A percentile compares a stretch with the other conserved stretches of the same genome.
Evolutionary conservation across 2,329 filamentous ascomycete species (phyloP).

Genomic region (Eurotiales sp.): DNA sequence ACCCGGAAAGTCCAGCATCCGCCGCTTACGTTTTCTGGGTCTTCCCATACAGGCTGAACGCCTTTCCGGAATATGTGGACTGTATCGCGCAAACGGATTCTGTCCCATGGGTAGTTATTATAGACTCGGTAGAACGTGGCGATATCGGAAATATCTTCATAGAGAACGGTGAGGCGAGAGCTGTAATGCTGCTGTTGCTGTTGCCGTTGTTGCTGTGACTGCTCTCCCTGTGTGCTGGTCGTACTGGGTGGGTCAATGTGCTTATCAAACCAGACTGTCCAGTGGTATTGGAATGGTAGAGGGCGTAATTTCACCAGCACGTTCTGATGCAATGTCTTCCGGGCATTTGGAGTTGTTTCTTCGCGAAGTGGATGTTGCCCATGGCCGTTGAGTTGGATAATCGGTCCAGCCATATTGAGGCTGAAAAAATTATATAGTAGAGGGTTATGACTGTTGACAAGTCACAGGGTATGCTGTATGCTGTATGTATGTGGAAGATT

Average conservation of each 20-base stretch:
- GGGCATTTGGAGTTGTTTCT: constrained; percentile 18
- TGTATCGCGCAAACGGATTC: constrained; percentile 72
- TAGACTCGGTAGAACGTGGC: constrained; percentile 70
- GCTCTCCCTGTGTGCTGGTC: constrained; percentile 22
- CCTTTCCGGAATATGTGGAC: constrained; percentile 77
- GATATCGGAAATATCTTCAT: constrained; percentile 41
- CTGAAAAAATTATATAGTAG: not conserved
- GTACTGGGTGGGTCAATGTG: constrained; percentile 22
- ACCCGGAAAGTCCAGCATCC: constrained; percentile 93
- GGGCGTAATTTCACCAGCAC: constrained; percentile 45
- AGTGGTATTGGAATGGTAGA: constrained; percentile 45
- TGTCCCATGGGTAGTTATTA: constrained; percentile 74
- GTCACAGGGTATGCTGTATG: no score
- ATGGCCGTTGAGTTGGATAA: constrained; percentile 2
- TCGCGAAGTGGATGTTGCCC: not conserved
- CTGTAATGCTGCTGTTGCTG: constrained; percentile 10
- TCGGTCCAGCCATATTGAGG: constrained; percentile 2
- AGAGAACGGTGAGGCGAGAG: constrained; percentile 31
- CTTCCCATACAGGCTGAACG: constrained; percentile 76
- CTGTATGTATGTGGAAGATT: no score
- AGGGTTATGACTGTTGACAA: no score
- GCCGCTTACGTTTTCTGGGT: constrained; percentile 78
- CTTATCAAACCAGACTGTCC: constrained; percentile 48
- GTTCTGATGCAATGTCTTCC: constrained; percentile 39
- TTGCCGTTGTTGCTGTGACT: constrained; percentile 8